Percentiles rank a stretch among this genome's conserved stretches.
Conservation (phyloP, 345 rosid genomes). For the Lepidium aucheri region DNA sequence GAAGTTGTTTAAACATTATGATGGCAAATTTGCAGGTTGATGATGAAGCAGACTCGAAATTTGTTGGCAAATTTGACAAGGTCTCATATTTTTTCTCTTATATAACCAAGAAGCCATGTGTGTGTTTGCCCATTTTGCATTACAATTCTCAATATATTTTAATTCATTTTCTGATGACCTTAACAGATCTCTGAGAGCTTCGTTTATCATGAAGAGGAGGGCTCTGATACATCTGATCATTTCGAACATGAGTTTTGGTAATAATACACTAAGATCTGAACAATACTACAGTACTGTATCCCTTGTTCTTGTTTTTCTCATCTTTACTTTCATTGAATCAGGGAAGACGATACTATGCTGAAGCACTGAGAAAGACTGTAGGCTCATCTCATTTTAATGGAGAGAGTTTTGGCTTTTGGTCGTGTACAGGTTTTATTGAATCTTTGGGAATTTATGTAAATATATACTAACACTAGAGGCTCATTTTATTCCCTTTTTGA, state of each 20-base stretch:
- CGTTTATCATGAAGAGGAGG: slow-evolving; percentile 6
- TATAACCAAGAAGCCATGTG: background rate
- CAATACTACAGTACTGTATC: background rate
- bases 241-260: slow-evolving; percentile 16
- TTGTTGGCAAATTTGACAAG: slow-evolving; percentile 24
- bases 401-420: background rate
- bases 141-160: background rate
- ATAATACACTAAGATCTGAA: background rate
- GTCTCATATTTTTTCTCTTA: slow-evolving; percentile 1
- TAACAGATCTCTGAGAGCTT: slow-evolving; percentile 16
- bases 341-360: slow-evolving; percentile 13
- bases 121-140: background rate
- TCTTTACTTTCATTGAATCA: slow-evolving; percentile 6
- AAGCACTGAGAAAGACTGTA: background rate
- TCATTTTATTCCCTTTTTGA: background rate
- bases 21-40: slow-evolving; percentile 23
- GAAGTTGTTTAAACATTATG: slow-evolving; percentile 8
- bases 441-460: slow-evolving; percentile 1
- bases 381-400: background rate
- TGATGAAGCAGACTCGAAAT: slow-evolving; percentile 37
- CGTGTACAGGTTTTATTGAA: background rate
- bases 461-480: background rate
- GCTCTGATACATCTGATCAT: slow-evolving; percentile 13
- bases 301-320: slow-evolving; percentile 1
- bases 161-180: background rate